phyloP scores from a whole-genome alignment of 208 protist species.

The Leishmania guyanensis region DNA sequence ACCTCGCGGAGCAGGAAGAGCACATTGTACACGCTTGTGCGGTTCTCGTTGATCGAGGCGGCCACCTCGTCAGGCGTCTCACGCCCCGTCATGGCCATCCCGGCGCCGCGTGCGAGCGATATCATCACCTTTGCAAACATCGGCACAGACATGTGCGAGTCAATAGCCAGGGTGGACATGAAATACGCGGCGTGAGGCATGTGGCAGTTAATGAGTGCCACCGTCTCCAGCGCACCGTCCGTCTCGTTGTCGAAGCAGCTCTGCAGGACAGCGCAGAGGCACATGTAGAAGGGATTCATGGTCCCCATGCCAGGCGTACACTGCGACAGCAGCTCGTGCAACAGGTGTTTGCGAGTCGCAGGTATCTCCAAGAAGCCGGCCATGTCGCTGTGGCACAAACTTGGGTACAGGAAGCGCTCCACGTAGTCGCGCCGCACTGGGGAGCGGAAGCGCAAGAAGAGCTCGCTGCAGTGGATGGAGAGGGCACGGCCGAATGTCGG shows the following conservation, averaged over 20 bases:
- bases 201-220: constrained; percentile 80
- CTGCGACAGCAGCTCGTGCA: constrained; percentile 67
- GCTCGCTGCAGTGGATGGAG: constrained; percentile 86
- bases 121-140: constrained; percentile 91
- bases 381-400: constrained; percentile 84
- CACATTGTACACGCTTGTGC: constrained; percentile 89
- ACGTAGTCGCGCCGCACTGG: constrained; percentile 91
- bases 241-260: constrained; percentile 77
- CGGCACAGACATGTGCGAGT: constrained; percentile 87
- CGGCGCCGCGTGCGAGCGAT: constrained; percentile 79
- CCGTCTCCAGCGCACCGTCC: constrained; percentile 80
- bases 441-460: constrained; percentile 90
- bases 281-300: constrained; percentile 87
- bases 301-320: constrained; percentile 78
- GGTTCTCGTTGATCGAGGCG: constrained; percentile 51
- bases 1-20: constrained; percentile 87
- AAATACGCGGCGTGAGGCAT: constrained; percentile 93
- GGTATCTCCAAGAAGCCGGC: constrained; percentile 64
- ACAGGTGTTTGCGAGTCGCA: constrained; percentile 73
- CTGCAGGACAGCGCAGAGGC: constrained; percentile 86
- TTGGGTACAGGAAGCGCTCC: constrained; percentile 89
- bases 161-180: constrained; percentile 76
- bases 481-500: constrained; percentile 76
- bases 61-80: constrained; percentile 79
- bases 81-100: constrained; percentile 82